Conservation (phyloP, 2,329 filamentous ascomycete genomes). For the Penicillium sclerotiorum region DNA sequence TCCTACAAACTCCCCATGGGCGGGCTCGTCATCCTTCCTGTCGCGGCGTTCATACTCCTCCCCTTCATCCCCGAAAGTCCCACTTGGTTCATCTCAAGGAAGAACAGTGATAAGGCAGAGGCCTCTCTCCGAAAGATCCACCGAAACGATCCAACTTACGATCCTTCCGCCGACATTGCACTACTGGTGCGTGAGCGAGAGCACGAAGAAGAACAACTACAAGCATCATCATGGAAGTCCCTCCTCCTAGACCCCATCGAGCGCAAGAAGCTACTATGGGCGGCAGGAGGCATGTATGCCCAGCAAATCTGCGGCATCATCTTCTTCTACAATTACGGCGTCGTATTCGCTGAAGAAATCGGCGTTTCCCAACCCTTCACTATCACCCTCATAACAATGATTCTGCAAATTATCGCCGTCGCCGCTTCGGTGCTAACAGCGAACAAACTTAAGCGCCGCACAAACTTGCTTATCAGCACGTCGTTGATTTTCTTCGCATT, state of each 20-base stretch:
- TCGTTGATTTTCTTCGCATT: not conserved
- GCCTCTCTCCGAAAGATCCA: conserved; percentile 39
- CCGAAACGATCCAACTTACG: conserved; percentile 33
- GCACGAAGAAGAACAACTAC: conserved; percentile 26
- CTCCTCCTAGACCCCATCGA: conserved; percentile 50
- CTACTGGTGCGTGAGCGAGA: conserved; percentile 25
- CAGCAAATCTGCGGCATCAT: conserved; percentile 56
- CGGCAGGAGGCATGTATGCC: conserved; percentile 48
- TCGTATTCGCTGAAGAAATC: conserved; percentile 48
- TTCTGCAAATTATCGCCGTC: conserved; percentile 49
- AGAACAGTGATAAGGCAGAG: conserved; percentile 30
- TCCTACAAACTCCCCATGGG: conserved; percentile 35
- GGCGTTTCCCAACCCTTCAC: conserved; percentile 46
- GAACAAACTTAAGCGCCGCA: conserved; percentile 46
- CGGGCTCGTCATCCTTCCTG: conserved; percentile 26
- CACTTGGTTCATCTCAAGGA: conserved; percentile 37
- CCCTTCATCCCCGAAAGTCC: conserved; percentile 32
- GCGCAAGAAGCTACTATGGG: conserved; percentile 51
- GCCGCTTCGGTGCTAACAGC: conserved; percentile 42
- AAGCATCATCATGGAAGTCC: conserved; percentile 42
- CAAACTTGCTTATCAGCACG: conserved; percentile 43
- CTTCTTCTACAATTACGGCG: conserved; percentile 51
- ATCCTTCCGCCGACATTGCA: conserved; percentile 29
- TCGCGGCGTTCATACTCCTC: conserved; percentile 26
- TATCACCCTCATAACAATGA: conserved; percentile 47